Evolutionary conservation across 176 grass and related monocot species (phyloP), one percentile per base, ranked within the genome.

Genomic region (Carex scoparia): DNA sequence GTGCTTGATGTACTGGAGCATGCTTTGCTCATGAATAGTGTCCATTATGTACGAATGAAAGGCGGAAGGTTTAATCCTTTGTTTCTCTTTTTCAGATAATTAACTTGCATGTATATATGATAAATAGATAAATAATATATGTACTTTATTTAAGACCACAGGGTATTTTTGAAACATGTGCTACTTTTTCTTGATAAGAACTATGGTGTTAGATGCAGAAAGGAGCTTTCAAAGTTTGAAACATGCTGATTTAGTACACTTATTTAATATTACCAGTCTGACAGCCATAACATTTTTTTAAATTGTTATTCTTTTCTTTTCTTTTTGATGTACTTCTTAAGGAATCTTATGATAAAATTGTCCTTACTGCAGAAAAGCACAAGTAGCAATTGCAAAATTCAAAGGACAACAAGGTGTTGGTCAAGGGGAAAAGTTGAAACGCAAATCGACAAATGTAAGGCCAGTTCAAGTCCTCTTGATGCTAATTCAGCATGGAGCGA

Each of bases 21-120:
- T 86, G 90, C 95, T 61, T 88, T 98, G 60, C 83, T 79, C 70
- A 86, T 91, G 82, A 98, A 98, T 42, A 84, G 81, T 69, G 82
- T 98, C 66, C 84, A 87, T 84, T 98, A 88, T 86, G 89, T 91
- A 79, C 89, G 95, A 48, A 98, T 98, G 95, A 98, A 98, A 91
- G 95, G 95, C 73, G 95, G 95, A 89, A 92, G 95, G 95, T 98
- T 89, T 79, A 87, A 82, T 69, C 78, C 60, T 32, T 77, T 56
- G 10, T 32, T 77, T 56, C 46, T 76, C 23, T 56, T 55, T 48
- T 77, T 77, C 73, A 77, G 27, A 54, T 56, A 77, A 56, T 30
- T 73, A 73, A 73, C 18, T 11, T 73, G 18, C 69, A 73, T 9
- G 12, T 58, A 84, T 28, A 30, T 15, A 15, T 80, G 19, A 31